Percentiles rank a stretch among this genome's conserved stretches.
These are phyloP conservation scores for Venturia aucupariae DNA, from an alignment of 2,329 filamentous ascomycete species.

Conservation along the genomic window DNA sequence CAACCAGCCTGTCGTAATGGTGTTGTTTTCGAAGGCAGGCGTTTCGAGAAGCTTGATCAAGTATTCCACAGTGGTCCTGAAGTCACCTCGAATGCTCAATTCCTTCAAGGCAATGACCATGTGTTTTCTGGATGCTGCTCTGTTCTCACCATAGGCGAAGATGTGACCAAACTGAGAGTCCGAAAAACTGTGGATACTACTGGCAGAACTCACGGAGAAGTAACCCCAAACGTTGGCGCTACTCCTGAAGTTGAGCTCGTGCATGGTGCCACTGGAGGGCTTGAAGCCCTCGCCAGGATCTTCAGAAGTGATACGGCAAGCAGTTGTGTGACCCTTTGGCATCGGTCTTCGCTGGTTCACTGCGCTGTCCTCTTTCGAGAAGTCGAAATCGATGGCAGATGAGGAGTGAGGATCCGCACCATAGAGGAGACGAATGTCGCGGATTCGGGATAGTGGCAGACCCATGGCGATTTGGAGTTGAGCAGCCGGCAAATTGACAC, in stretches of 20 bases:
- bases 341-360: constrained; percentile 81
- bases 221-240: constrained; percentile 99
- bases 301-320: constrained; percentile 97
- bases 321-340: constrained; percentile 94
- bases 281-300: constrained; percentile 99
- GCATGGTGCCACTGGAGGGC: constrained; percentile 97
- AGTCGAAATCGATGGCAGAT: constrained; percentile 92
- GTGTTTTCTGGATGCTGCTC: constrained; percentile 91
- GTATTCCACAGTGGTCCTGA: constrained; percentile 96
- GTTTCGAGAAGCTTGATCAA: constrained; percentile 98
- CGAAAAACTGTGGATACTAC: constrained; percentile 98
- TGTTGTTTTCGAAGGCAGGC: constrained; percentile 96
- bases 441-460: constrained; percentile 87
- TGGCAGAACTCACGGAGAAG: constrained; percentile 94
- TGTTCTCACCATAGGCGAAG: constrained; percentile 97
- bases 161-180: constrained; percentile 99
- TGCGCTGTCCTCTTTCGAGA: constrained; percentile 74
- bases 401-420: constrained; percentile 83
- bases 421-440: constrained; percentile 92
- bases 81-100: constrained; percentile 98
- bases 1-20: constrained; percentile 96
- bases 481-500: constrained; percentile 91
- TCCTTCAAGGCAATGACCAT: constrained; percentile 99
- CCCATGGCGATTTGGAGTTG: constrained; percentile 99
- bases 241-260: constrained; percentile 97